Evolutionary conservation across 192 early-diverging fungal genomes (phyloP).

Genomic region (Gigaspora rosea): DNA sequence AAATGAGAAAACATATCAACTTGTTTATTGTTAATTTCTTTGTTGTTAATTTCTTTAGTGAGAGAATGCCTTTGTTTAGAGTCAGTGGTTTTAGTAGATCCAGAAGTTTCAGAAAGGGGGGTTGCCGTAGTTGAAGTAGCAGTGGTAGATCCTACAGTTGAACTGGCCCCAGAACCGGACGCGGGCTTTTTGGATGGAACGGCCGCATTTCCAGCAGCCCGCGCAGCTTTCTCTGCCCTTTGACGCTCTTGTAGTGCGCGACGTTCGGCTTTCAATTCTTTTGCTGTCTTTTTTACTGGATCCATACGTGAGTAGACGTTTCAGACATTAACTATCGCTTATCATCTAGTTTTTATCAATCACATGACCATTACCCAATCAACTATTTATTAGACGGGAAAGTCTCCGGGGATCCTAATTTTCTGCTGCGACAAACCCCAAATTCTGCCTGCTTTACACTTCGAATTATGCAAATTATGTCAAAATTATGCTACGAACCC

Average conservation of each 20-base stretch:
- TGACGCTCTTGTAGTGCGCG: conserved; percentile 83
- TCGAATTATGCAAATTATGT: too few species aligned
- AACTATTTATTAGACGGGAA: too few species aligned
- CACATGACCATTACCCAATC: too few species aligned
- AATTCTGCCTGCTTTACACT: too few species aligned
- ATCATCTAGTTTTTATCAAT: too few species aligned
- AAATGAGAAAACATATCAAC: conserved; percentile 81
- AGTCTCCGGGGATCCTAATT: too few species aligned
- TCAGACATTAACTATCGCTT: too few species aligned
- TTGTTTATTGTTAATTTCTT: conserved; percentile 38
- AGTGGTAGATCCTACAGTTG: conserved; percentile 35
- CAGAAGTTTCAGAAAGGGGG: conserved; percentile 38
- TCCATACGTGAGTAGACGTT: too few species aligned
- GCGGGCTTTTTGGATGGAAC: conserved; percentile 44
- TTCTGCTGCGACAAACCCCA: too few species aligned
- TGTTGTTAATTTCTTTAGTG: conserved; percentile 30
- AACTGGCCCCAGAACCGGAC: conserved; percentile 33
- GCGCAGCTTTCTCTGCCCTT: conserved; percentile 73
- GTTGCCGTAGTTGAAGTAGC: conserved; percentile 32
- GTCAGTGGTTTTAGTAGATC: conserved; percentile 34
- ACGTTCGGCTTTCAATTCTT: conserved; percentile 88
- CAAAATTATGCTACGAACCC: too few species aligned
- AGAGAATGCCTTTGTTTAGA: not conserved
- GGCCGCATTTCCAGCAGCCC: conserved; percentile 40
- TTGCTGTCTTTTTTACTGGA: conserved; percentile 43